A percentile compares a stretch with the other conserved stretches of the same genome.
Evolutionary conservation across 352 stramenopile genomes (phyloP).

Genomic region (Globisporangium irregulare): DNA sequence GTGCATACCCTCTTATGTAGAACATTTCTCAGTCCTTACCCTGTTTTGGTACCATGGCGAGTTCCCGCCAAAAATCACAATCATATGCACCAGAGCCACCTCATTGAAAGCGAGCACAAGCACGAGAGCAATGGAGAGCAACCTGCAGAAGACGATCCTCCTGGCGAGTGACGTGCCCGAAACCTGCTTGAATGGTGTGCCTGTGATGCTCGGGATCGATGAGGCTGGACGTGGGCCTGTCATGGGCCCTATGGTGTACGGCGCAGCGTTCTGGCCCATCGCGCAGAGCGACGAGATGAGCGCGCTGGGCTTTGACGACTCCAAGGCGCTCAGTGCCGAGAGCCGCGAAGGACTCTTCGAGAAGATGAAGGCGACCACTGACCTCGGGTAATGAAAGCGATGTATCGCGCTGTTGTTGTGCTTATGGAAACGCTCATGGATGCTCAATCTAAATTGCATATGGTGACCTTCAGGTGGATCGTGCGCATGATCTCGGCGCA

Average conservation of each 20-base stretch:
- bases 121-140: slow-evolving; percentile 11
- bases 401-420: neutral
- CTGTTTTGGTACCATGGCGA: neutral
- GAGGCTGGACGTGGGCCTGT: slow-evolving; percentile 93
- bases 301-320: slow-evolving; percentile 92
- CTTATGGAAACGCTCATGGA: neutral
- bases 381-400: slow-evolving; percentile 43
- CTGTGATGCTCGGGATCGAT: slow-evolving; percentile 93
- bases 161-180: slow-evolving; percentile 58
- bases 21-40: neutral
- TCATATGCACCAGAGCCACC: neutral
- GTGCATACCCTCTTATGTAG: neutral
- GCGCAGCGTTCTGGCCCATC: slow-evolving; percentile 88
- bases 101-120: neutral
- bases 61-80: slow-evolving; percentile 10
- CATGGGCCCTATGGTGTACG: slow-evolving; percentile 95
- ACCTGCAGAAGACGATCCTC: slow-evolving; percentile 56
- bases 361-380: slow-evolving; percentile 73
- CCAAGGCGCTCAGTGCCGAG: slow-evolving; percentile 89
- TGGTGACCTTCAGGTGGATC: slow-evolving; percentile 65
- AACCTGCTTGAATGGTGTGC: slow-evolving; percentile 54
- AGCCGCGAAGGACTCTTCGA: slow-evolving; percentile 87
- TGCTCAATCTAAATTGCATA: neutral
- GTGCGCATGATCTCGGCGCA: slow-evolving; percentile 88
- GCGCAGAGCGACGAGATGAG: slow-evolving; percentile 70